A percentile compares a stretch with the other conserved stretches of the same genome.
phyloP scores from a whole-genome alignment of 1,139 yeast species.

The Sporopachydermia cereana region DNA sequence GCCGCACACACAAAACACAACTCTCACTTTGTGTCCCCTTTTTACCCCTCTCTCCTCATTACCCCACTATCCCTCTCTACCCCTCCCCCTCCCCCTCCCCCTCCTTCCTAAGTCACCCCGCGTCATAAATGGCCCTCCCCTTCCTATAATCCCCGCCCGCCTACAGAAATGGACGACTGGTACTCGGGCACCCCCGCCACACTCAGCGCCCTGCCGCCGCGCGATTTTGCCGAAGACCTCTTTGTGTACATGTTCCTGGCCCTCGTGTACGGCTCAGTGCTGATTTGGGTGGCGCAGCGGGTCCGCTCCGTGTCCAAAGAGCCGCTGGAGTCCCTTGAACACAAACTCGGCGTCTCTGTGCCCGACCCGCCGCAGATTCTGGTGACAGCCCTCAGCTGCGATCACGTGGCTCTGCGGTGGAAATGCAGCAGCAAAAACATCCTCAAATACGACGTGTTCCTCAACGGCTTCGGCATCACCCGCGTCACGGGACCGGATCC shows the following conservation, averaged over 20 bases:
- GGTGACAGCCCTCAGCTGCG: conserved; percentile 40
- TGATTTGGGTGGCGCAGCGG: conserved; percentile 41
- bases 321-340: conserved; percentile 39
- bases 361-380: conserved; percentile 48
- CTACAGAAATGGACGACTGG: no score
- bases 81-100: not conserved
- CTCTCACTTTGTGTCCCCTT: no score
- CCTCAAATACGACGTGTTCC: conserved; percentile 32
- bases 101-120: not conserved
- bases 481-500: conserved; percentile 23
- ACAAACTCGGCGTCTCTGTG: conserved; percentile 38
- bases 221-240: conserved; percentile 11
- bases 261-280: conserved; percentile 21
- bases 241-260: conserved; percentile 11
- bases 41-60: no score
- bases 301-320: conserved; percentile 31
- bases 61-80: not conserved
- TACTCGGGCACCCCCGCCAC: no score
- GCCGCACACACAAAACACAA: no score
- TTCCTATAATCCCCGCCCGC: not conserved
- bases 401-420: conserved; percentile 47
- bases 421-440: conserved; percentile 22
- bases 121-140: not conserved
- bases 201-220: not conserved
- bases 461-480: conserved; percentile 36